A percentile compares a stretch with the other conserved stretches of the same genome.
Evolutionary conservation across 2,329 filamentous ascomycete species (phyloP).

Genomic region (Penicillium paneum): DNA sequence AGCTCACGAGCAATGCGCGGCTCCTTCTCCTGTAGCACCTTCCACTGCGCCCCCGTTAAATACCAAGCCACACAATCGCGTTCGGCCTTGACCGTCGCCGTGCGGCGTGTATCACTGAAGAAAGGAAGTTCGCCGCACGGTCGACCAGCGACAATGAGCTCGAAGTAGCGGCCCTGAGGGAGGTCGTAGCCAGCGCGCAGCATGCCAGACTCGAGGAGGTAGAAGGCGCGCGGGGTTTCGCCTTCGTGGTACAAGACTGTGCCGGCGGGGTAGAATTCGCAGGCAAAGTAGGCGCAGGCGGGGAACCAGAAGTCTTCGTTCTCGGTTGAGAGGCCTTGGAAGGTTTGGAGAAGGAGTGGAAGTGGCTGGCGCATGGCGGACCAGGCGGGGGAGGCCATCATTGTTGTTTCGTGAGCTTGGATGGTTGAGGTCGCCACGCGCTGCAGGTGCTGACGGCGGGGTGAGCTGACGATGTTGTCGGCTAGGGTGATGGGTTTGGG

Average conservation of each 20-base stretch:
- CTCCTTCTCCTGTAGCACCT: slow-evolving; percentile 66
- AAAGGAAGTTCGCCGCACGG: slow-evolving; percentile 96
- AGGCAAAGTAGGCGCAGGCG: slow-evolving; percentile 70
- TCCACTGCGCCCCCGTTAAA: slow-evolving; percentile 70
- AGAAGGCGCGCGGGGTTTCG: slow-evolving; percentile 77
- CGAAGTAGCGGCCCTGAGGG: slow-evolving; percentile 82
- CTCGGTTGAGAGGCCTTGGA: slow-evolving; percentile 77
- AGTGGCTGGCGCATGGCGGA: slow-evolving; percentile 85
- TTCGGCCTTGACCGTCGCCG: slow-evolving; percentile 81
- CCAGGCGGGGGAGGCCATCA: slow-evolving; percentile 64
- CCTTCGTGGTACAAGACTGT: slow-evolving; percentile 74
- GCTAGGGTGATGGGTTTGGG: slow-evolving; percentile 26
- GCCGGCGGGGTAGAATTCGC: slow-evolving; percentile 64
- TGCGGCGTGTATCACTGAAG: slow-evolving; percentile 85
- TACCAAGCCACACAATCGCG: slow-evolving; percentile 79
- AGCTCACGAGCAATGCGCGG: slow-evolving; percentile 79
- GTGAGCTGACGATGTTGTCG: slow-evolving; percentile 67
- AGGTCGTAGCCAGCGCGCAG: slow-evolving; percentile 86
- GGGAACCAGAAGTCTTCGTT: slow-evolving; percentile 97
- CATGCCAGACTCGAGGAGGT: slow-evolving; percentile 84
- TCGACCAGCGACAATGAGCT: slow-evolving; percentile 89
- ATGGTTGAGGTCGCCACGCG: slow-evolving; percentile 75
- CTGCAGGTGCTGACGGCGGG: slow-evolving; percentile 72
- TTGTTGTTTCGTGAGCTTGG: slow-evolving; percentile 51
- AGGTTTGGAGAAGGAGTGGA: slow-evolving; percentile 89